Conservation (phyloP, 2,329 filamentous ascomycete genomes). For the Tolypocladium tropicale region DNA sequence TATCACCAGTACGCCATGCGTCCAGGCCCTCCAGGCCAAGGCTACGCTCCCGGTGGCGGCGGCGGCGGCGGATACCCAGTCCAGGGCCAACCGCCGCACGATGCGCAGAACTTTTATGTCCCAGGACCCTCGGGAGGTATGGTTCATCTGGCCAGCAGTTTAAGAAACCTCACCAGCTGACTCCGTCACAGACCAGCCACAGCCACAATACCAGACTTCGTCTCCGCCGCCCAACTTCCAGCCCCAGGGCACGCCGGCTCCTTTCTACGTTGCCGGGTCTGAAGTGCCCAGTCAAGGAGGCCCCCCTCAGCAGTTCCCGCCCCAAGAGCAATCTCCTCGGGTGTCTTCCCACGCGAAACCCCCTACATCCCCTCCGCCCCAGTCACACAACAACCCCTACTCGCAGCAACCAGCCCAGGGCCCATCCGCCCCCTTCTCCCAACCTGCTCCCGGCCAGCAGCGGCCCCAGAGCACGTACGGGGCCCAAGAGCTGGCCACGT, state of each 20-base stretch:
- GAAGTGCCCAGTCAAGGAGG: conserved; percentile 35
- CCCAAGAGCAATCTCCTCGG: conserved; percentile 39
- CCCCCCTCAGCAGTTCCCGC: conserved; percentile 38
- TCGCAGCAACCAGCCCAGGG: conserved; percentile 20
- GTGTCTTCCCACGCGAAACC: conserved; percentile 35
- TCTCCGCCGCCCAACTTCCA: conserved; percentile 46
- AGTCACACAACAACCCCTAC: conserved; percentile 32
- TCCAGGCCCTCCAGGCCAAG: conserved; percentile 35
- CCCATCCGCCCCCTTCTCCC: conserved; percentile 28
- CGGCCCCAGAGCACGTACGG: conserved; percentile 60
- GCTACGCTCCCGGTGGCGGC: conserved; percentile 27
- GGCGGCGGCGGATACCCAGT: conserved; percentile 28
- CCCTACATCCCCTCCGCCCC: conserved; percentile 40
- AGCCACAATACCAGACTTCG: conserved; percentile 34
- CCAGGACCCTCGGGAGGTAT: conserved; percentile 36
- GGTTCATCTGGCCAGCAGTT: conserved; percentile 1
- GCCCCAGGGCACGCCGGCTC: conserved; percentile 40
- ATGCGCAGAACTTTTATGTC: conserved; percentile 60
- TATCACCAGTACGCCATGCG: conserved; percentile 61
- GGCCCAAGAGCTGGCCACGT: conserved; percentile 69
- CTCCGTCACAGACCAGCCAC: conserved; percentile 25
- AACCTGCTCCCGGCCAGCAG: conserved; percentile 31
- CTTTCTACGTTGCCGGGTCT: conserved; percentile 56
- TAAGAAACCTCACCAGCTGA: conserved; percentile 5
- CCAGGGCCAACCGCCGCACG: conserved; percentile 37